Base-by-base conservation (phyloP, 1,284 basidiomycete genomes). In the Austropuccinia psidii region DNA sequence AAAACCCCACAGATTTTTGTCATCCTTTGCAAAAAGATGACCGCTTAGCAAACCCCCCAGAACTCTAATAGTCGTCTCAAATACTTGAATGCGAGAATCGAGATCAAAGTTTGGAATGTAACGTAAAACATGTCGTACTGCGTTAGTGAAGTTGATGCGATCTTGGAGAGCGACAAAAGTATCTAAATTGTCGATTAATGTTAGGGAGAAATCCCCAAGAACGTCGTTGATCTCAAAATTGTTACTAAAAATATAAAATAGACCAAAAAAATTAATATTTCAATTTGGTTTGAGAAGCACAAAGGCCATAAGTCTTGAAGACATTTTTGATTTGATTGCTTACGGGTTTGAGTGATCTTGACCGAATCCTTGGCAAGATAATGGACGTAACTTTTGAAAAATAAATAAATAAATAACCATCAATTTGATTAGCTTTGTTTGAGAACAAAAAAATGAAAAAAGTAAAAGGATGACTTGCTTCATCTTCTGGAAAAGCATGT, bases 181-280 rank as follows among this genome's bases (percentile, higher is more conserved):
- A 80, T 93, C 91, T 64, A 93, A 82, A 1, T 88, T 87, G 78
- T 93, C 91, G 54, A 93, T 84, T 4, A 93, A 84, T 0, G 90
- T 92, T 8, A 92, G 80, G 17, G 89, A 89, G 80, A 88, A 93
- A 80, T 93, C 92, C 35, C 91, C 91, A 19, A 88, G 86, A 68
- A 93, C 91, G 77, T 93, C 91, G 77, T 93, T 93, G 41, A 85
- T 82, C 1, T 86, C 88, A 77, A 87, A 84, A 76, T 91, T 89
- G 50, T 84, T 83, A 37, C 89, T 90, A 78, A 24, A 24, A 29
- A 0, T 15, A 43, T 17, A 19, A 15, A 11, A n/a, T 31, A n/a
- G 21, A 41, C 33, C 2, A 31, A 13, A 58, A 29, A 61, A 33
- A 8, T 21, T 4, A 19, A 1, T n/a, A 68, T 43, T n/a, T 5